Evolutionary conservation across 2,329 filamentous ascomycete species (phyloP), one percentile per base, ranked within the genome.

Genomic region (Fusarium tuaranense): DNA sequence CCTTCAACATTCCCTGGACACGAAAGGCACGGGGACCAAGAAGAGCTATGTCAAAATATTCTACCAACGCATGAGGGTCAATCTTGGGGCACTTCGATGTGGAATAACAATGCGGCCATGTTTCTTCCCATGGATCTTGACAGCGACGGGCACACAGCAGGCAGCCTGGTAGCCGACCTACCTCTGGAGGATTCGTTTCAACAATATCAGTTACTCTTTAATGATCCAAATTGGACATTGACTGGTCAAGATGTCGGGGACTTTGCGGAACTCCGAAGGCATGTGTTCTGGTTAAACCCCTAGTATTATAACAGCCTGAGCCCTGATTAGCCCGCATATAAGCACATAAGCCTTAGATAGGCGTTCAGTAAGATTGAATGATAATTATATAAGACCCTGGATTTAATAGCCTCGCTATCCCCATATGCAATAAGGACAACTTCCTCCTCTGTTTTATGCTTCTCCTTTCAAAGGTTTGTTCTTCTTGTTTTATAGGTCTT

Each of bases 201-300:
- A 10, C 27, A 63, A 34, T 64, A 38, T 30, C n/a, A 44, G n/a
- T 41, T 18, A 9, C 25, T 64, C 8, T 64, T 30, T 6, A 44
- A 53, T 22, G 39, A 55, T 9, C 46, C 36, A 16, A 48, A 16
- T 30, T 55, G 36, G 61, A 16, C 16, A 7, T 34, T 55, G 7
- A 64, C 34, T 1, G 46, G 32, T 4, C 7, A 39, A 10, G 44
- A 63, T 5, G 53, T 53, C 12, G 41, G 18, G 18, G 61, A 55
- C 44, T 63, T 63, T 20, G 44, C 46, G 14, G 61, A 53, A 36
- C 53, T 55, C 13, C 34, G 53, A n/a, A 63, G 61, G 46, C 61
- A 63, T 55, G 39, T 44, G n/a, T 20, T 44, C 12, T 44, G 12
- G 39, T 7, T 44, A 12, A 44, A 44, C 39, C 39, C 39, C 3